A percentile compares a stretch with the other conserved stretches of the same genome.
Conservation (phyloP, 2,329 filamentous ascomycete genomes). For the Calonectria pseudoreteaudii region DNA sequence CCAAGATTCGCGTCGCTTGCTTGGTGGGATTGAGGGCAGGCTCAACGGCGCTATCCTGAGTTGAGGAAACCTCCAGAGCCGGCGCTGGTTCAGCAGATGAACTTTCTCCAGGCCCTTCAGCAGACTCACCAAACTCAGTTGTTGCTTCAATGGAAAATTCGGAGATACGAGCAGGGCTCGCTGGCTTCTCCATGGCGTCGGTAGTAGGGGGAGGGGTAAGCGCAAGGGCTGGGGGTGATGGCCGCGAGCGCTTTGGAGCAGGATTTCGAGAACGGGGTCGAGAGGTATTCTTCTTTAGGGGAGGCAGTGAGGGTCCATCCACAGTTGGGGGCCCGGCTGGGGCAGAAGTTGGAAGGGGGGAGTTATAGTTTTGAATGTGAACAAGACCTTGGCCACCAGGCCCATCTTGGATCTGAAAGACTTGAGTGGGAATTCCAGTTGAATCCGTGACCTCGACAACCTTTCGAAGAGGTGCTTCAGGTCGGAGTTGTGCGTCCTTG, state of each 20-base stretch:
- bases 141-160: constrained; percentile 23
- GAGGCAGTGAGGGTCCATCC: constrained; percentile 41
- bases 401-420: constrained; percentile 54
- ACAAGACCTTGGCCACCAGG: constrained; percentile 50
- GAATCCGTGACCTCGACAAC: constrained; percentile 49
- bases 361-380: constrained; percentile 51
- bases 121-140: constrained; percentile 19
- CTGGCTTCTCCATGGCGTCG: constrained; percentile 49
- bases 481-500: constrained; percentile 47
- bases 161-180: constrained; percentile 41
- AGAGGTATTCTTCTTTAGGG: constrained; percentile 33
- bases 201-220: constrained; percentile 56
- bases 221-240: constrained; percentile 42
- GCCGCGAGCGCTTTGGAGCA: constrained; percentile 35
- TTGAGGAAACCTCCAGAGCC: constrained; percentile 27
- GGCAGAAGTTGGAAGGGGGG: constrained; percentile 38
- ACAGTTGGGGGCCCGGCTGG: constrained; percentile 30
- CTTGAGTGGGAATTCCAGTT: constrained; percentile 55
- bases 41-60: constrained; percentile 25
- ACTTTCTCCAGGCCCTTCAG: constrained; percentile 20
- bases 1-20: constrained; percentile 41
- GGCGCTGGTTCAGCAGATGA: constrained; percentile 35
- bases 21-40: constrained; percentile 22
- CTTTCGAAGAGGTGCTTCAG: constrained; percentile 28
- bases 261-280: constrained; percentile 27